A percentile compares a stretch with the other conserved stretches of the same genome.
phyloP scores from a whole-genome alignment of 2,329 filamentous ascomycete species.

The Amauroascus niger region DNA sequence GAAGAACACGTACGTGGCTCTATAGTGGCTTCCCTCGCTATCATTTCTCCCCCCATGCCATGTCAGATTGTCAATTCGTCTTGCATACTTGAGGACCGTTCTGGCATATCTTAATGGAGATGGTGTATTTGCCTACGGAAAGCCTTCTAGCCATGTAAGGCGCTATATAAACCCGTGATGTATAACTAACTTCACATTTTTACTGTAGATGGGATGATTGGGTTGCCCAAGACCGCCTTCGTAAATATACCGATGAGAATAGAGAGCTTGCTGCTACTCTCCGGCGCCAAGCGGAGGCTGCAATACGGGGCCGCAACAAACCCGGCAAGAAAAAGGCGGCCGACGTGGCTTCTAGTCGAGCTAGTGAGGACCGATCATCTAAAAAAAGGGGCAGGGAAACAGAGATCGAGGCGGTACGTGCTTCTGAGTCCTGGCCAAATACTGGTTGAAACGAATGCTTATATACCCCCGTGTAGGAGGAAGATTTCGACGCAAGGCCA shows the following conservation, averaged over 20 bases:
- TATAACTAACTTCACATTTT: background rate
- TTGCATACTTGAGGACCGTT: background rate
- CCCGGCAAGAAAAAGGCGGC: slow-evolving; percentile 32
- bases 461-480: slow-evolving; percentile 56
- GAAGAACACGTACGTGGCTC: slow-evolving; percentile 77
- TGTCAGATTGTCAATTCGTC: no score
- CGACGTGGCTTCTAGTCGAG: slow-evolving; percentile 36
- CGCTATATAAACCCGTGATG: no score
- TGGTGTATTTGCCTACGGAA: no score
- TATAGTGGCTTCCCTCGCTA: background rate
- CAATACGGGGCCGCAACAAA: slow-evolving; percentile 27
- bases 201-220: slow-evolving; percentile 81
- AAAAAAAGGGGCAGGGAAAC: slow-evolving; percentile 39
- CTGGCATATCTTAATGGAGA: background rate
- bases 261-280: slow-evolving; percentile 63
- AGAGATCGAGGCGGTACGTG: slow-evolving; percentile 40
- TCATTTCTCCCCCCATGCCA: no score
- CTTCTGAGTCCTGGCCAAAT: background rate
- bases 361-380: slow-evolving; percentile 38
- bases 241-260: slow-evolving; percentile 92
- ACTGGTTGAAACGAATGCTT: slow-evolving; percentile 1
- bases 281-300: slow-evolving; percentile 34
- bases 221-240: slow-evolving; percentile 85
- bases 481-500: slow-evolving; percentile 71
- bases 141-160: no score